Conservation (phyloP, 176 grass and related monocot genomes). For the Ensete ventricosum region DNA sequence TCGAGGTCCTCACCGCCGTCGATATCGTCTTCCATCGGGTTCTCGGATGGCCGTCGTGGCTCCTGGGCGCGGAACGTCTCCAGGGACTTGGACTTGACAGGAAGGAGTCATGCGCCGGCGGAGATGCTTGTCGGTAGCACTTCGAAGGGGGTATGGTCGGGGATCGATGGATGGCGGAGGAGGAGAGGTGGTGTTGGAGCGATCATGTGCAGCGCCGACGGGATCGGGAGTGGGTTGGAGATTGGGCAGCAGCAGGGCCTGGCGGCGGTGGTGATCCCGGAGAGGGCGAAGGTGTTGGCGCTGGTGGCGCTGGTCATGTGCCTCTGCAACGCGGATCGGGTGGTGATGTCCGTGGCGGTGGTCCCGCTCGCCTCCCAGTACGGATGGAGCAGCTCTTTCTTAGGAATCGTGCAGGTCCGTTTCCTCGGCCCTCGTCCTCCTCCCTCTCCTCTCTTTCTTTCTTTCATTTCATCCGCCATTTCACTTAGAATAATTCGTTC, state of each 20-base stretch:
- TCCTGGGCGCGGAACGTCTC: conserved; percentile 1
- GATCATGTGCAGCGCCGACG: conserved; percentile 63
- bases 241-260: conserved; percentile 7
- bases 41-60: background rate
- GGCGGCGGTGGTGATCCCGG: conserved; percentile 28
- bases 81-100: background rate
- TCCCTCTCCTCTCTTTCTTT: background rate
- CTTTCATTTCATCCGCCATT: background rate
- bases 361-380: conserved; percentile 75
- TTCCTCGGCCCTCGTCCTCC: too few species aligned
- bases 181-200: conserved; percentile 7
- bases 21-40: background rate
- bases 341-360: conserved; percentile 97
- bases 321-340: conserved; percentile 92
- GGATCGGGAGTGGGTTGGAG: conserved; percentile 22
- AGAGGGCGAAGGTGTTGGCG: conserved; percentile 65
- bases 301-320: conserved; percentile 65
- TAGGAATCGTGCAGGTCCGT: conserved; percentile 79
- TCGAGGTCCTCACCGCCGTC: background rate
- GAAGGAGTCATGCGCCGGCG: background rate
- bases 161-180: conserved; percentile 12
- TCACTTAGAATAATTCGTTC: background rate
- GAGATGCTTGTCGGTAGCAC: background rate
- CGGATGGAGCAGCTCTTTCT: conserved; percentile 80
- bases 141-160: conserved; percentile 8